phyloP scores from a whole-genome alignment of 169 alveolate species.

The Eimeria tenella region DNA sequence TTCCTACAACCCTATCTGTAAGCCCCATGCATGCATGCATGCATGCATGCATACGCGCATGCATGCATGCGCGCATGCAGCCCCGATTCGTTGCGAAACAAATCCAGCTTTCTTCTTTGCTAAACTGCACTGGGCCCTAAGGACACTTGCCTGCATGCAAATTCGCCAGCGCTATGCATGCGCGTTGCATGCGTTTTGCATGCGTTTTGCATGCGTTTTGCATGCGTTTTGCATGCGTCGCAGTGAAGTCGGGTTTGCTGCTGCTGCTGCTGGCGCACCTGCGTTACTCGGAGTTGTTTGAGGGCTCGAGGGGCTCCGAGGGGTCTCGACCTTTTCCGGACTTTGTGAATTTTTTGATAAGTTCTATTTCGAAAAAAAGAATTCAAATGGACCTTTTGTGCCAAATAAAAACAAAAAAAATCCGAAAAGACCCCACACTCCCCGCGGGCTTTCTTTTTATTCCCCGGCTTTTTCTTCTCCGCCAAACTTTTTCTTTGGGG shows the following conservation, averaged over 20 bases:
- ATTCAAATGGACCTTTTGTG: not conserved
- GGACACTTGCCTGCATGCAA: not conserved
- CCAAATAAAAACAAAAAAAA: not conserved
- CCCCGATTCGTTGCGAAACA: too few species aligned
- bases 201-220: too few species aligned
- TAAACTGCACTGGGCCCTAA: too few species aligned
- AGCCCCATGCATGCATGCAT: not conserved
- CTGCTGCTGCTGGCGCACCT: slow-evolving; percentile 39
- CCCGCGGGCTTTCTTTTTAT: not conserved
- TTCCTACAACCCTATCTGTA: slow-evolving; percentile 40
- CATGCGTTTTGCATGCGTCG: too few species aligned
- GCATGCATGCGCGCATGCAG: too few species aligned
- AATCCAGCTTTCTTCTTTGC: too few species aligned
- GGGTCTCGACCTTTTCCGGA: not conserved
- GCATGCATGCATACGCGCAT: not conserved
- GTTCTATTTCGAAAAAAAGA: not conserved
- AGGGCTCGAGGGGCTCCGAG: not conserved
- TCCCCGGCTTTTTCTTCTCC: slow-evolving; percentile 1
- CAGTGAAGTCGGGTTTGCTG: slow-evolving; percentile 59
- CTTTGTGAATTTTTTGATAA: not conserved
- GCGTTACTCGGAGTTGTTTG: slow-evolving; percentile 9
- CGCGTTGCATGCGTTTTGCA: too few species aligned
- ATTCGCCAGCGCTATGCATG: not conserved
- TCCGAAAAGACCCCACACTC: not conserved
- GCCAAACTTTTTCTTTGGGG: not conserved